A percentile compares a stretch with the other conserved stretches of the same genome.
Evolutionary conservation across 192 early-diverging fungal species (phyloP).

Genomic region (Umbelopsis sp.): DNA sequence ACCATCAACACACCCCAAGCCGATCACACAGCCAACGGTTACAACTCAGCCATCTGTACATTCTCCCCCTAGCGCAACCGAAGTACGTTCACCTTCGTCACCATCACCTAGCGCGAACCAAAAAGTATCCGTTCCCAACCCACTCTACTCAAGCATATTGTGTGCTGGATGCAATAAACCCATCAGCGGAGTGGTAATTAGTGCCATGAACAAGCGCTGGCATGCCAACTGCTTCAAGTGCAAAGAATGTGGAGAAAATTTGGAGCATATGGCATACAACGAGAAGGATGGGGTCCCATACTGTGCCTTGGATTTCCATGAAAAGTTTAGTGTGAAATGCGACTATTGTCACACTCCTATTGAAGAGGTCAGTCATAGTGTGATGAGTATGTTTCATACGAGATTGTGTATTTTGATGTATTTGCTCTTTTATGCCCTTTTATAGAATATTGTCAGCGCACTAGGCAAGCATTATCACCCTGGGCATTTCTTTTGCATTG

Average conservation of each 20-base stretch:
- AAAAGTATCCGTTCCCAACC: slow-evolving; percentile 9
- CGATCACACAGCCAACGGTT: not conserved
- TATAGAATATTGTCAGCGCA: slow-evolving; percentile 46
- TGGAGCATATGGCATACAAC: slow-evolving; percentile 56
- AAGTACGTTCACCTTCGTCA: not conserved
- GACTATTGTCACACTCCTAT: slow-evolving; percentile 59
- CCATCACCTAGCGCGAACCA: not conserved
- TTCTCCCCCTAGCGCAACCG: not conserved
- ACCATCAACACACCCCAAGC: not conserved
- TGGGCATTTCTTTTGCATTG: slow-evolving; percentile 61
- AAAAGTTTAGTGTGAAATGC: slow-evolving; percentile 54
- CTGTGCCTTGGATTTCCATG: slow-evolving; percentile 57
- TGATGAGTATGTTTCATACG: not conserved
- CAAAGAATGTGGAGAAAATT: slow-evolving; percentile 36
- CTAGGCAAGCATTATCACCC: slow-evolving; percentile 57
- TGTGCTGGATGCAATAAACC: slow-evolving; percentile 50
- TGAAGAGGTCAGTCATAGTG: slow-evolving; percentile 46
- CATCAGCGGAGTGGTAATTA: slow-evolving; percentile 46
- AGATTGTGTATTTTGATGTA: not conserved
- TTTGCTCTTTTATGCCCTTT: not conserved
- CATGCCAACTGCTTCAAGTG: slow-evolving; percentile 58
- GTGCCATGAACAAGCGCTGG: slow-evolving; percentile 57
- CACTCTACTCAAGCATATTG: slow-evolving; percentile 14
- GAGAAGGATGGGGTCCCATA: slow-evolving; percentile 58
- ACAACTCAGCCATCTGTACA: not conserved